Conservation (phyloP, 345 rosid species). For the Moricandia arvensis region DNA sequence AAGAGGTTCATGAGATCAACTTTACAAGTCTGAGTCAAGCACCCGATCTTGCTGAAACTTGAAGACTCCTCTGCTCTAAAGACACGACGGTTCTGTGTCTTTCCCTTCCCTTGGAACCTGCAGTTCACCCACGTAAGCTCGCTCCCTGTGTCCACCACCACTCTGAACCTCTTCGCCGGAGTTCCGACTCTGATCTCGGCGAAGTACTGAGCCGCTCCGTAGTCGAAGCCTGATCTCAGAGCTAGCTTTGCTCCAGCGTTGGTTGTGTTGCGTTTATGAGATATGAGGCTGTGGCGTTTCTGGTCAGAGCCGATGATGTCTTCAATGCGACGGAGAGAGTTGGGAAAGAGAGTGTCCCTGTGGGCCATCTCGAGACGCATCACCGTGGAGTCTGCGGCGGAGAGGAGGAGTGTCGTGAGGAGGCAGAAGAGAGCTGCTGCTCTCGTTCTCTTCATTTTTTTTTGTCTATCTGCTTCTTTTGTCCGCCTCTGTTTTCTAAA, state of each 20-base stretch:
- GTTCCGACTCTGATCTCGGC: conserved; percentile 52
- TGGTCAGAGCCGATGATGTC: conserved; percentile 44
- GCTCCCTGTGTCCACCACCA: conserved; percentile 60
- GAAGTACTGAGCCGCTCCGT: conserved; percentile 52
- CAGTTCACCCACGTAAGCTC: conserved; percentile 64
- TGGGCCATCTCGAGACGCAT: conserved; percentile 13
- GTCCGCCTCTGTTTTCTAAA: conserved; percentile 11
- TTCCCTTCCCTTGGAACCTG: conserved; percentile 19
- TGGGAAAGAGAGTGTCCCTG: conserved; percentile 20
- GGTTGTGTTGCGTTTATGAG: conserved; percentile 12
- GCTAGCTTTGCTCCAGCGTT: conserved; percentile 37
- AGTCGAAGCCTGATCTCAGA: conserved; percentile 47
- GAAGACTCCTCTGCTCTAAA: conserved; percentile 47
- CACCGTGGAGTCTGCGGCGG: conserved; percentile 13
- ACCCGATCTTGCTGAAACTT: conserved; percentile 51
- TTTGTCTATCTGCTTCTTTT: conserved; percentile 9
- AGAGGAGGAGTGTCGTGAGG: conserved; percentile 6
- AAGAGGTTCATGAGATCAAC: conserved; percentile 50
- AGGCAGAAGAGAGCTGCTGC: conserved; percentile 9
- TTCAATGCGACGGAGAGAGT: conserved; percentile 9
- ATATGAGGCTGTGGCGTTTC: conserved; percentile 38
- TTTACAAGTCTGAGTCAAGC: conserved; percentile 52
- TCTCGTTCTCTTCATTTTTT: conserved; percentile 22
- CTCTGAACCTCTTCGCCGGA: conserved; percentile 51
- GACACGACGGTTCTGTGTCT: conserved; percentile 23